phyloP scores from a whole-genome alignment of 1,284 basidiomycete species.

The Austroboletus rostrupii region DNA sequence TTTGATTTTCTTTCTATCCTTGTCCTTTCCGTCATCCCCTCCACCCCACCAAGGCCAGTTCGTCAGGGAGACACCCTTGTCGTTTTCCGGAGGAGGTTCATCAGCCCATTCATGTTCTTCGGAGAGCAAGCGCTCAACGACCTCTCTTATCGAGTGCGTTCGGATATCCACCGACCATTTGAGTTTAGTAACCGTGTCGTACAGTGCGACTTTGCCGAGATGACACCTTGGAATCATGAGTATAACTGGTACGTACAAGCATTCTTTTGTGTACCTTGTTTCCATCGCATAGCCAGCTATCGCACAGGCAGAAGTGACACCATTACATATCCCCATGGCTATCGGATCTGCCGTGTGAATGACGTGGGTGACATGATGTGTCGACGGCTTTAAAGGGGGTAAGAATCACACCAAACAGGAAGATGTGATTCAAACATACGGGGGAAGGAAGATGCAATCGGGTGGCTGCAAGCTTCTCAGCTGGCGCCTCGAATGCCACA shows the following conservation, averaged over 20 bases:
- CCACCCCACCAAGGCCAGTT: conserved; percentile 29
- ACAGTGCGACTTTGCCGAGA: conserved; percentile 79
- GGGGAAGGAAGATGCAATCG: conserved; percentile 76
- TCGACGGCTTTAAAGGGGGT: conserved; percentile 42
- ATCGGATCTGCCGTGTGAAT: conserved; percentile 74
- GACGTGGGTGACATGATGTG: conserved; percentile 61
- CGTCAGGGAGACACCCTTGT: not conserved
- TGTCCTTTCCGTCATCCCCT: conserved; percentile 17
- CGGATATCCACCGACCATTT: conserved; percentile 81
- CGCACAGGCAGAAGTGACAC: conserved; percentile 55
- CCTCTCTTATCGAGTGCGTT: conserved; percentile 72
- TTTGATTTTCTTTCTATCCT: conserved; percentile 18
- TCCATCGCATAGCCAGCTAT: conserved; percentile 63
- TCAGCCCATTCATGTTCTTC: conserved; percentile 60
- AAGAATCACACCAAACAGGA: not conserved
- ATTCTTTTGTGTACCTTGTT: conserved; percentile 36
- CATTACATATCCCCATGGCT: conserved; percentile 60
- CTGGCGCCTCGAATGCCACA: conserved; percentile 81
- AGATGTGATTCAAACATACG: conserved; percentile 29
- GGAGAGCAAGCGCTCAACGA: conserved; percentile 71
- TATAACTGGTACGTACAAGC: not conserved
- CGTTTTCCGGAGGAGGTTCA: conserved; percentile 18
- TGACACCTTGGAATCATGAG: conserved; percentile 52
- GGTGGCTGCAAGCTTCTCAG: conserved; percentile 67
- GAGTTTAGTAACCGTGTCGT: conserved; percentile 82